Evolutionary conservation across 2,329 filamentous ascomycete species (phyloP).

Genomic region (Neopestalotiopsis sp.): DNA sequence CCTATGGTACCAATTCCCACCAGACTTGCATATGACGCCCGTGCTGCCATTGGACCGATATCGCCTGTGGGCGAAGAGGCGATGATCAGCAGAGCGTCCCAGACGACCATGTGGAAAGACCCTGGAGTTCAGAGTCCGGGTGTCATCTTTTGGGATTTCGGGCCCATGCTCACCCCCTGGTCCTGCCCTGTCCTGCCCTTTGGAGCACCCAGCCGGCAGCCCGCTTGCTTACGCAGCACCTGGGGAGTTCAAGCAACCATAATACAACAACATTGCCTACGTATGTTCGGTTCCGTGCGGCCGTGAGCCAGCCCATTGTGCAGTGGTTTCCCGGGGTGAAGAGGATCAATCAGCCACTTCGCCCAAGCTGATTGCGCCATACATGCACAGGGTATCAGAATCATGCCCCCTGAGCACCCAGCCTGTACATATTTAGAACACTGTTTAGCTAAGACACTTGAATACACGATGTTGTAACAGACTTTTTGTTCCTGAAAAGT

Average conservation of each 20-base stretch:
- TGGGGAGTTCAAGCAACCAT: background rate
- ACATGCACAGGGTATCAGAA: background rate
- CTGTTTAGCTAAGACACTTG: background rate
- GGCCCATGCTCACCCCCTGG: background rate
- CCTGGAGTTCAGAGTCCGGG: background rate
- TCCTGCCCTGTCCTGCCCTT: background rate
- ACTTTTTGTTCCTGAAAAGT: too few relatives aligned
- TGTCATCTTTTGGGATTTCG: background rate
- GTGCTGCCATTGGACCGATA: constrained; percentile 5
- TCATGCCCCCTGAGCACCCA: background rate
- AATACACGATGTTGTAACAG: background rate
- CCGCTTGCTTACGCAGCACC: background rate
- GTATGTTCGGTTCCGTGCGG: too few relatives aligned
- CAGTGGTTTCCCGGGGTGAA: background rate
- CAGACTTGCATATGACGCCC: background rate
- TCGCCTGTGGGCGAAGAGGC: background rate
- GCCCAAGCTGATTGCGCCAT: background rate
- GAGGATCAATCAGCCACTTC: background rate
- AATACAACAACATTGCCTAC: background rate
- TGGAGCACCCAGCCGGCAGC: background rate
- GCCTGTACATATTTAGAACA: background rate
- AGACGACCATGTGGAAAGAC: constrained; percentile 3
- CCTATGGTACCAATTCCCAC: constrained; percentile 4
- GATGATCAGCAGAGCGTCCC: constrained; percentile 7
- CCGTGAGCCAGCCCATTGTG: background rate